A percentile compares a stretch with the other conserved stretches of the same genome.
Conservation (phyloP, 2,329 filamentous ascomycete species). For the Talaromyces sp. region DNA sequence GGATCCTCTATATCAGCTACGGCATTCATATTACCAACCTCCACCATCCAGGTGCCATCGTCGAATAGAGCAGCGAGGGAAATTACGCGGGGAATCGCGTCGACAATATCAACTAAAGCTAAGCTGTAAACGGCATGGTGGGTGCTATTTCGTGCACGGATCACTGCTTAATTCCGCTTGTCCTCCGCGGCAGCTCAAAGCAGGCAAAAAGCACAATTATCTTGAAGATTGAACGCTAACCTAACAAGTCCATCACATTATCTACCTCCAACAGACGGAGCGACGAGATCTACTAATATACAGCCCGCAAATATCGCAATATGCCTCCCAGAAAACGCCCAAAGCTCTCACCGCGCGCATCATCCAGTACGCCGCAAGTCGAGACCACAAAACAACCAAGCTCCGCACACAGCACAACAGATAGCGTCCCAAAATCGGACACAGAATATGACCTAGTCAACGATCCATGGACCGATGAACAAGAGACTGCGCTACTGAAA, state of each 20-base stretch:
- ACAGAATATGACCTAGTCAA: slow-evolving; percentile 51
- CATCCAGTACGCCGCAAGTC: slow-evolving; percentile 28
- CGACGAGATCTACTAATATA: too few species aligned
- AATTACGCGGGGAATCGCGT: slow-evolving; percentile 5
- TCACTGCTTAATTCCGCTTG: slow-evolving; percentile 30
- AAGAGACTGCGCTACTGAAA: slow-evolving; percentile 89
- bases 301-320: neutral
- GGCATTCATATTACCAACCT: slow-evolving; percentile 19
- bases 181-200: neutral
- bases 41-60: neutral
- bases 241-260: neutral
- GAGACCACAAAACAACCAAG: slow-evolving; percentile 29
- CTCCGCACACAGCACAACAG: slow-evolving; percentile 28
- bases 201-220: too few species aligned
- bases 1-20: slow-evolving; percentile 25
- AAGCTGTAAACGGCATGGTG: slow-evolving; percentile 20
- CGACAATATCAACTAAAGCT: slow-evolving; percentile 13
- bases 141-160: slow-evolving; percentile 21
- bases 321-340: slow-evolving; percentile 60
- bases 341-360: slow-evolving; percentile 43
- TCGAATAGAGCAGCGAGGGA: neutral
- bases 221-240: neutral
- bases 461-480: slow-evolving; percentile 91
- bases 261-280: neutral
- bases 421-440: slow-evolving; percentile 32